These are phyloP conservation scores for Saturnispora silvae DNA, from an alignment of 805 yeast species.

Conservation along the genomic window DNA sequence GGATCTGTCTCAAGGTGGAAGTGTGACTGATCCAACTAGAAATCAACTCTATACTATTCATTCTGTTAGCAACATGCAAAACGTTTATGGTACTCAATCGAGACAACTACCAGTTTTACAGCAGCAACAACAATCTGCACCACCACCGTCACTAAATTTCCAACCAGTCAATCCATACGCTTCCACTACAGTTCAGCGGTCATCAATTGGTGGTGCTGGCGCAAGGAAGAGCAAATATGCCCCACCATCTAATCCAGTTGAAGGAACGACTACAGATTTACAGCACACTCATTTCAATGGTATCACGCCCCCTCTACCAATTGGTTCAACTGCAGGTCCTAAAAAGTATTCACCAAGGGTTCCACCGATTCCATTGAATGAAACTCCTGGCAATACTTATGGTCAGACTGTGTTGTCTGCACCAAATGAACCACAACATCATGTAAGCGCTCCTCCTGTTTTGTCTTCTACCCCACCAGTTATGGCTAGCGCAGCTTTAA, in stretches of 20 bases:
- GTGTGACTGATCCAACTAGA: too few relatives aligned
- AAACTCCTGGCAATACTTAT: too few relatives aligned
- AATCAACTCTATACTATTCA: too few relatives aligned
- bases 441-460: too few relatives aligned
- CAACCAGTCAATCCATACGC: not conserved
- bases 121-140: slow-evolving; percentile 1
- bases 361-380: too few relatives aligned
- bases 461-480: too few relatives aligned
- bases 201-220: not conserved
- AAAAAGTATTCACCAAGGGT: not conserved
- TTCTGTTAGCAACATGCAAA: too few relatives aligned
- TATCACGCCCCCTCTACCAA: not conserved
- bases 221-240: not conserved
- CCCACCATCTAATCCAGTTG: not conserved
- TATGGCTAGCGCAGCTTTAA: not conserved
- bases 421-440: too few relatives aligned
- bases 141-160: slow-evolving; percentile 1
- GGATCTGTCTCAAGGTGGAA: slow-evolving; percentile 21
- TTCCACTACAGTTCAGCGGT: not conserved
- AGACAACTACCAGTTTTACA: not conserved
- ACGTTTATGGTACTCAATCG: not conserved
- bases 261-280: too few relatives aligned
- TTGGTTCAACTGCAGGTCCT: not conserved
- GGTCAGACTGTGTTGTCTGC: too few relatives aligned
- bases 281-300: not conserved